These are phyloP conservation scores for Sporothrix protearum DNA, from an alignment of 2,329 filamentous ascomycete species.

Conservation along the genomic window DNA sequence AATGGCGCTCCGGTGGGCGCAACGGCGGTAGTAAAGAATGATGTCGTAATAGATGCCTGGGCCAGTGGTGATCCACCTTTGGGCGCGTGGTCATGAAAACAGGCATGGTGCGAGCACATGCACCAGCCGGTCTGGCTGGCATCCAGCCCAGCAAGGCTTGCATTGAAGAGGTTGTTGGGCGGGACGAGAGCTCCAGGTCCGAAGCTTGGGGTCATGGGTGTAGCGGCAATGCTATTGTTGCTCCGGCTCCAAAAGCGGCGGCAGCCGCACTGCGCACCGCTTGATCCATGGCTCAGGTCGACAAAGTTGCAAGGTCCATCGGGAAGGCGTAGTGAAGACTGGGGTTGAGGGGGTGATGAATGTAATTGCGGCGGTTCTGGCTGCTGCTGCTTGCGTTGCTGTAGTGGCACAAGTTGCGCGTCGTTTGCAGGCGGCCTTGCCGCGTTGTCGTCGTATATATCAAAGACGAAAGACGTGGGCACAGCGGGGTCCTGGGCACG, in stretches of 20 bases:
- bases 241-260: constrained; percentile 57
- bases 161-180: constrained; percentile 31
- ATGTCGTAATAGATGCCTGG: constrained; percentile 23
- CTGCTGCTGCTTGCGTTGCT: background rate
- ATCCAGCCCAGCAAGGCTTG: constrained; percentile 11
- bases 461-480: constrained; percentile 45
- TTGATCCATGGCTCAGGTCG: constrained; percentile 50
- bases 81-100: constrained; percentile 53
- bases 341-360: background rate
- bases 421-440: constrained; percentile 2
- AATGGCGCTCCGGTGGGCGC: background rate
- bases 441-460: constrained; percentile 31
- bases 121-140: constrained; percentile 46
- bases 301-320: constrained; percentile 57
- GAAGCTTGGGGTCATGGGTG: constrained; percentile 16
- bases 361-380: background rate
- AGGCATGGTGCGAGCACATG: constrained; percentile 62
- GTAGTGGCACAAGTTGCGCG: constrained; percentile 4
- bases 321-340: constrained; percentile 41
- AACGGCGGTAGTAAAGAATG: background rate
- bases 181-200: background rate
- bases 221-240: constrained; percentile 30
- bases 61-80: constrained; percentile 30
- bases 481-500: background rate
- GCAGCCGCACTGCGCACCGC: constrained; percentile 55